phyloP scores from a whole-genome alignment of 805 yeast genomes.

The Candida silvicultrix region DNA sequence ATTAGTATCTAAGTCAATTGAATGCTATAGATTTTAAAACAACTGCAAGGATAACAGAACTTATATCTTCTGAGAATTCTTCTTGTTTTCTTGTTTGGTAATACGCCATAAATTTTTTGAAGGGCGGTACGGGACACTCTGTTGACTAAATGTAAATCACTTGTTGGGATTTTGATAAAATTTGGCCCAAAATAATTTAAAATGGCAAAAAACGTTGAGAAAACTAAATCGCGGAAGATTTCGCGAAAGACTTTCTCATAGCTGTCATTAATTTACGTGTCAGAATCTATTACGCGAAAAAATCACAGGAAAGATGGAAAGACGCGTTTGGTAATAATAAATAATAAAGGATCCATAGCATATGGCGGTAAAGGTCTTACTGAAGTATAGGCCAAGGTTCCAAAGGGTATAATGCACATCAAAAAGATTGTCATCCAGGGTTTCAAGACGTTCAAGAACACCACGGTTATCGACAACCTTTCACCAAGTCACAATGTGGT shows the following conservation, averaged over 20 bases:
- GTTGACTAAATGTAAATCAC: background rate
- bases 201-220: background rate
- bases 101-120: background rate
- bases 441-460: slow-evolving; percentile 85
- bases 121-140: background rate
- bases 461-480: slow-evolving; percentile 68
- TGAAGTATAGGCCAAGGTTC: background rate
- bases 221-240: background rate
- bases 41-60: too few relatives aligned
- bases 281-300: too few relatives aligned
- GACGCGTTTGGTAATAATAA: background rate
- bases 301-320: background rate
- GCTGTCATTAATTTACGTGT: background rate
- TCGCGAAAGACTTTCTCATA: too few relatives aligned
- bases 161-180: background rate
- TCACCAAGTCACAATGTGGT: slow-evolving; percentile 83
- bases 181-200: too few relatives aligned
- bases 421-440: slow-evolving; percentile 74
- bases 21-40: too few relatives aligned
- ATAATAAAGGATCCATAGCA: background rate
- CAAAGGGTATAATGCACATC: slow-evolving; percentile 28
- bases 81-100: background rate
- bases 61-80: background rate
- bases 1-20: background rate
- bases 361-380: background rate